A percentile compares a stretch with the other conserved stretches of the same genome.
These are phyloP conservation scores for Rubroboletus satanas DNA, from an alignment of 768 basidiomycete genomes.

Conservation along the genomic window DNA sequence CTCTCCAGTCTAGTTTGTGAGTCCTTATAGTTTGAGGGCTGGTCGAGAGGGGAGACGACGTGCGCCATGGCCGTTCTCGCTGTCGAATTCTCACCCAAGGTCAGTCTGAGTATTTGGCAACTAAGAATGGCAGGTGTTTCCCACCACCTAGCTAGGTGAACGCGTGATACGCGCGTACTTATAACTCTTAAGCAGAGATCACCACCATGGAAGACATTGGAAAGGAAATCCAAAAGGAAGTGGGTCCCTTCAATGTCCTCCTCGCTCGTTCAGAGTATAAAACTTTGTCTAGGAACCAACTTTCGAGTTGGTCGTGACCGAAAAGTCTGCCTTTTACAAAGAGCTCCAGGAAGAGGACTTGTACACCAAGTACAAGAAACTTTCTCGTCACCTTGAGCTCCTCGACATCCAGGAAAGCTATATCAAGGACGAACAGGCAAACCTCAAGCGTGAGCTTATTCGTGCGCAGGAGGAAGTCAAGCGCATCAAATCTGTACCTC, in stretches of 20 bases:
- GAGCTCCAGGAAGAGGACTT: constrained; percentile 90
- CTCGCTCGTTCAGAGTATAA: not conserved
- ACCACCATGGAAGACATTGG: constrained; percentile 82
- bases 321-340: constrained; percentile 83
- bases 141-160: constrained; percentile 22
- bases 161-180: constrained; percentile 23
- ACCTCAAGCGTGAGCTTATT: constrained; percentile 95
- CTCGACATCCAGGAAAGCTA: constrained; percentile 93
- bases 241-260: constrained; percentile 33
- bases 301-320: constrained; percentile 80
- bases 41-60: constrained; percentile 80
- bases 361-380: constrained; percentile 96
- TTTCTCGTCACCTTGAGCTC: constrained; percentile 92
- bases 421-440: constrained; percentile 98
- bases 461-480: constrained; percentile 99
- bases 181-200: constrained; percentile 9
- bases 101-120: not conserved
- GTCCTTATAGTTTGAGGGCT: constrained; percentile 97
- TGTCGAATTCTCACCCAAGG: not conserved
- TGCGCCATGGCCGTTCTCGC: constrained; percentile 62
- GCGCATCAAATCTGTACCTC: constrained; percentile 96
- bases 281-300: constrained; percentile 68
- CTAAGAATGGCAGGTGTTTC: constrained; percentile 28
- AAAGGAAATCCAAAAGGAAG: constrained; percentile 79
- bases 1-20: constrained; percentile 81